Evolutionary conservation across 768 basidiomycete species (phyloP), one percentile per base, ranked within the genome.

Genomic region (Lactifluus subvellereus): DNA sequence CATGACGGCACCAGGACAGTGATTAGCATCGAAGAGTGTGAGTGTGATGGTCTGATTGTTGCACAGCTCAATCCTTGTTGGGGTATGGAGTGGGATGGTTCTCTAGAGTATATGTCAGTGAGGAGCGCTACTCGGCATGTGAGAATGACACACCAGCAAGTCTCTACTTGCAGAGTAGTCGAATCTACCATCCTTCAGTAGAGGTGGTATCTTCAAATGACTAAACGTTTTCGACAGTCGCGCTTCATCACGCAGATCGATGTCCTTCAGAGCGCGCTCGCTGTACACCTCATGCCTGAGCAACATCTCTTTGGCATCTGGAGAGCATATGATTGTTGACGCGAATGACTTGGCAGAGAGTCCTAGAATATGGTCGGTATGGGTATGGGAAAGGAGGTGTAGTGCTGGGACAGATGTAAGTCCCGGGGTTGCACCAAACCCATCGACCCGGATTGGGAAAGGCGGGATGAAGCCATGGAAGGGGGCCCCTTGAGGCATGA

Each of bases 1-100:
- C 94, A 98, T 96, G 47, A 93, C 87, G 0, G 94, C 88, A 0
- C 95, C 95, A 11, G 93, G 95, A 71, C 94, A 97, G 72, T 98
- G 95, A 70, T 97, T 97, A 0, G 95, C 95, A 69, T 95, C 91
- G 8, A 97, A 73, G 10, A 89, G 79, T 0, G 93, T 95, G 60
- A 97, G 79, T 0, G 79, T 85, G 10, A 96, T 87, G 4, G 71
- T 72, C 67, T 86, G 82, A 8, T 76, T 75, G 27, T 80, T 75
- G 4, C 78, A 80, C 18, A 95, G 72, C 40, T 85, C 82, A 35
- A 87, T 77, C 37, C 71, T 61, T 0, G 84, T 88, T 0, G 93
- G 91, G 3, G 79, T 80, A 61, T 92, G 79, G 57, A 89, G 69
- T 0, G 84, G 82, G 49, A 89, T 67, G 1, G 82, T 68, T 69